Percentiles rank a stretch among this genome's conserved stretches.
These are phyloP conservation scores for Symbiodinium pilosum DNA, from an alignment of 73 alveolate genomes.

Conservation along the genomic window DNA sequence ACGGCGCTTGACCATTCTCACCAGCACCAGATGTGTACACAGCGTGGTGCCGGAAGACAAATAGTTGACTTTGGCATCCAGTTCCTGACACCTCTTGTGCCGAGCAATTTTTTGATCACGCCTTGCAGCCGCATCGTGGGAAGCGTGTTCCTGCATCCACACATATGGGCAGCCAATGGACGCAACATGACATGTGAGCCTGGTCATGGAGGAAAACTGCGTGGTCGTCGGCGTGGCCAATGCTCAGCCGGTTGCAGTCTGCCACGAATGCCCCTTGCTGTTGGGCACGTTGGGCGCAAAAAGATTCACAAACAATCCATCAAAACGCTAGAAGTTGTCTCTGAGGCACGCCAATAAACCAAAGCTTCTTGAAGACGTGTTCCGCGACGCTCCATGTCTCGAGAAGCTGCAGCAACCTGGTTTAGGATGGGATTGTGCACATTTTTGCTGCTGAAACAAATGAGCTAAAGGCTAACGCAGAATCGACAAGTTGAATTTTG, in stretches of 20 bases:
- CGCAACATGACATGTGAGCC: not conserved
- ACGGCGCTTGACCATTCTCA: no score
- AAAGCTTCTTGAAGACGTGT: constrained; percentile 9
- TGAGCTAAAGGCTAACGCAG: no score
- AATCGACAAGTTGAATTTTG: no score
- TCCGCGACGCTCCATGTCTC: constrained; percentile 50
- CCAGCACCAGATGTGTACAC: not conserved
- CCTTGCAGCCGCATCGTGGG: constrained; percentile 17
- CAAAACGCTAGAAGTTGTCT: not conserved
- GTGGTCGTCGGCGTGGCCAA: constrained; percentile 39
- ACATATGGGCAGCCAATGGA: no score
- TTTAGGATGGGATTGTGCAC: no score
- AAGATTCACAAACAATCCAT: not conserved
- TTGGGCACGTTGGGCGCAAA: not conserved
- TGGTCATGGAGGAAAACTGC: constrained; percentile 13
- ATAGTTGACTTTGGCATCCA: constrained; percentile 52
- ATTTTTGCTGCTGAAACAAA: no score
- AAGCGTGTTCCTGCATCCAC: constrained; percentile 5
- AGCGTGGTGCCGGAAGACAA: not conserved
- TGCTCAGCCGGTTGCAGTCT: constrained; percentile 43
- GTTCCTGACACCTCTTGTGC: constrained; percentile 71
- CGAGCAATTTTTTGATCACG: constrained; percentile 89
- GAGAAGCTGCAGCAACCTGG: constrained; percentile 48
- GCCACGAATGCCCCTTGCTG: constrained; percentile 72
- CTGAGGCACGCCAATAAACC: constrained; percentile 64